Evolutionary conservation across 345 rosid species (phyloP).

Genomic region (Xanthoceras sorbifolium): DNA sequence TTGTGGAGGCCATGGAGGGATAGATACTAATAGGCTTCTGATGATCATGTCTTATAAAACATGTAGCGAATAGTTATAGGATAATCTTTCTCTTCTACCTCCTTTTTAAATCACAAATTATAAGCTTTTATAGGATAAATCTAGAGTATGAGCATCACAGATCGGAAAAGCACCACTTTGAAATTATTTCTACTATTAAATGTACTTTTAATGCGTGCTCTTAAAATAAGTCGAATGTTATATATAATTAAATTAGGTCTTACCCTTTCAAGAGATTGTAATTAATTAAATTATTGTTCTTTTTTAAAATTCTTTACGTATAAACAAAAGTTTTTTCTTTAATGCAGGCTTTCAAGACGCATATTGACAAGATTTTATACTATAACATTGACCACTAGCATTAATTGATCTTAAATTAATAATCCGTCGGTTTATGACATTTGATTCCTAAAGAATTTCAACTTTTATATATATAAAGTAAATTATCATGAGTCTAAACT

Average conservation of each 20-base stretch:
- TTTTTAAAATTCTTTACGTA: too few relatives aligned
- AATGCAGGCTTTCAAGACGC: neutral
- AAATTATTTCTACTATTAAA: too few relatives aligned
- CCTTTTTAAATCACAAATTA: neutral
- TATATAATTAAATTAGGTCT: too few relatives aligned
- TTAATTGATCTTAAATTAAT: neutral
- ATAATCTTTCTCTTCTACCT: neutral
- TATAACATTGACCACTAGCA: slow-evolving; percentile 5
- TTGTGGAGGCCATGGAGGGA: too few relatives aligned
- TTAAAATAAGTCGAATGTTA: neutral
- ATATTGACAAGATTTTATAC: too few relatives aligned
- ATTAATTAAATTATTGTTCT: neutral
- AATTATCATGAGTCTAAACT: neutral
- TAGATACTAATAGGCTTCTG: too few relatives aligned
- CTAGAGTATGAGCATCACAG: neutral
- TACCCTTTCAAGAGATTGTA: too few relatives aligned
- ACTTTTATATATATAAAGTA: neutral
- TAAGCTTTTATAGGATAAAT: slow-evolving; percentile 7
- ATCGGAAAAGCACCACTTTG: neutral
- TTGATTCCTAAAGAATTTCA: neutral
- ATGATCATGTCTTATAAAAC: too few relatives aligned
- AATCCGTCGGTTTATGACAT: neutral
- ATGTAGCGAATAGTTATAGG: neutral
- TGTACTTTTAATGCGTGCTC: neutral
- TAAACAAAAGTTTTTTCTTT: too few relatives aligned